Base-by-base conservation (phyloP, 495 filamentous ascomycete genomes). In the Aspergillus nanangensis region DNA sequence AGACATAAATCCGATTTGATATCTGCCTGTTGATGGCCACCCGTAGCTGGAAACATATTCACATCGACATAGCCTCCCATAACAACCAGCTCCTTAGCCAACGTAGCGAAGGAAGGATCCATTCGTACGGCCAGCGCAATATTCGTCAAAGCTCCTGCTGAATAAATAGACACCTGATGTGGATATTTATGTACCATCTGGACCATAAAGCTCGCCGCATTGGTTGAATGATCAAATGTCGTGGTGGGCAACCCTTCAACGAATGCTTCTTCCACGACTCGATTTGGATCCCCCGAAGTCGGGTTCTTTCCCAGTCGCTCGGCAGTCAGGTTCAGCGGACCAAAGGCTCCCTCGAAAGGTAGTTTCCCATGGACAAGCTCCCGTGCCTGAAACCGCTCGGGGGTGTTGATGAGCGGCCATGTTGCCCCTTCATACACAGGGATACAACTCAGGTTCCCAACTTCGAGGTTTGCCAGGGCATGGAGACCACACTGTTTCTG, bases 131-230 rank as follows among this genome's bases (percentile, higher is more conserved):
- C 68, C 49, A 67, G 50, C 17, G 66, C 66, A 14, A 73, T 50
- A 43, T 73, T 73, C 32, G 69, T 73, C 45, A 73, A 41, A 27
- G 68, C 56, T 14, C 69, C 66, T 8, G 60, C 60, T 9, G 60
- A 60, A 37, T 61, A 57, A 18, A 63, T 63, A 2, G 57, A 58
- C 31, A 64, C 64, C 38, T 67, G 56, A 20, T 61, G 60, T 1
- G 65, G 65, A 40, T 67, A 62, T 38, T 62, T 58, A 42, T 59
- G 62, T 4, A 67, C 64, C 61, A 64, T 62, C 41, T 69, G 57
- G 10, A 67, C 61, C 64, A 69, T 66, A 39, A 61, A 69, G 43
- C 60, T 60, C 3, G 55, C 65, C 9, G 62, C 64, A 8, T 48
- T 60, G 29, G 56, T 66, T 7, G 55, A 60, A 42, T 62, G 58